These are phyloP conservation scores for Penicillium coffeae DNA, from an alignment of 495 filamentous ascomycete species.

Conservation along the genomic window DNA sequence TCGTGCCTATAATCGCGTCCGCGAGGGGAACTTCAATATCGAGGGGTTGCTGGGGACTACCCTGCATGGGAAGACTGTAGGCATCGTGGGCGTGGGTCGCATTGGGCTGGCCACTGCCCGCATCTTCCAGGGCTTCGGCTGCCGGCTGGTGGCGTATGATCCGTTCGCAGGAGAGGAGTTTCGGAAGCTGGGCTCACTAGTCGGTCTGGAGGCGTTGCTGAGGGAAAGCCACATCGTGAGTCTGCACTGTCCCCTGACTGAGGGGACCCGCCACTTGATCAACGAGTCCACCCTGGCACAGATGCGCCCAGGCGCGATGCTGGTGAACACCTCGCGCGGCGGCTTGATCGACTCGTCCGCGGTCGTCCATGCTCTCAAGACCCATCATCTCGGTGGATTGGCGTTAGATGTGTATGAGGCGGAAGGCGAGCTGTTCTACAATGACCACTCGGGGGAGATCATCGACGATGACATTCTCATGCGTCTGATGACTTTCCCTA, in stretches of 20 bases:
- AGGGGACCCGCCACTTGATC: slow-evolving; percentile 58
- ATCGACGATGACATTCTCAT: slow-evolving; percentile 65
- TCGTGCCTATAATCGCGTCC: slow-evolving; percentile 66
- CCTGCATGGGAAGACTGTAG: slow-evolving; percentile 55
- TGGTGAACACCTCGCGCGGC: slow-evolving; percentile 66
- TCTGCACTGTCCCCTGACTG: slow-evolving; percentile 62
- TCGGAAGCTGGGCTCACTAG: slow-evolving; percentile 47
- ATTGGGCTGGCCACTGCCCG: slow-evolving; percentile 35
- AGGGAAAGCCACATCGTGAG: slow-evolving; percentile 54
- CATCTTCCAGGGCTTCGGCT: slow-evolving; percentile 60
- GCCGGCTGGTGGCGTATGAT: slow-evolving; percentile 57
- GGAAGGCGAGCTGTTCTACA: slow-evolving; percentile 62
- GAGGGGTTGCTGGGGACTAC: slow-evolving; percentile 60
- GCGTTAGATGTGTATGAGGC: slow-evolving; percentile 86
- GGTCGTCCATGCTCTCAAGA: slow-evolving; percentile 59
- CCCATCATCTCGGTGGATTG: slow-evolving; percentile 59
- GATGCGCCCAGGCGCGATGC: slow-evolving; percentile 58
- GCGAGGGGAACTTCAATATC: slow-evolving; percentile 68
- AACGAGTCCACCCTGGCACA: slow-evolving; percentile 45
- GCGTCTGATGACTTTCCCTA: slow-evolving; percentile 68
- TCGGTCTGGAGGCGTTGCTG: slow-evolving; percentile 53
- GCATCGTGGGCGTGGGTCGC: slow-evolving; percentile 33
- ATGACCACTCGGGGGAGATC: slow-evolving; percentile 62
- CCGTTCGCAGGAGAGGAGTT: slow-evolving; percentile 47
- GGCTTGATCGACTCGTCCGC: slow-evolving; percentile 57